Base-by-base conservation (phyloP, 805 yeast species). In the Candida taoyuanica region DNA sequence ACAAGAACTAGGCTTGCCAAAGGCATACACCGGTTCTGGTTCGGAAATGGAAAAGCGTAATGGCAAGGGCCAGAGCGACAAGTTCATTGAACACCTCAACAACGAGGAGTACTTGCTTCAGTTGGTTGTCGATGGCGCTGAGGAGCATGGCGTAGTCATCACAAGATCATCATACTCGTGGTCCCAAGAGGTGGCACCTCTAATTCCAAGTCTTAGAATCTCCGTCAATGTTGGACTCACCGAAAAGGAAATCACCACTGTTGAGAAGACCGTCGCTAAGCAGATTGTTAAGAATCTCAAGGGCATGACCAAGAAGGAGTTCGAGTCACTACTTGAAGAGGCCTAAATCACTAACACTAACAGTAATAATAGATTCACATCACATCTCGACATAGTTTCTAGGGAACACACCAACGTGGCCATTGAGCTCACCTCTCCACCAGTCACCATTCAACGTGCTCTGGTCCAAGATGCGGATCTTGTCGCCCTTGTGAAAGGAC, bases 141-240 rank as follows among this genome's bases (percentile, higher is more conserved):
- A 84, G 38, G 53, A 56, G 9, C 59, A 70, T 14, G 73, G 76
- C 13, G 67, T 85, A 14, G 69, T 87, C 44, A 69, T 89, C 33
- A 70, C 78, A 28, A 76, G 95, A 52, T 67, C 78, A 19, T 77
- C 76, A 40, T 68, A 69, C 41, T 71, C 87, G 11, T 65, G 81
- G 38, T 79, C 75, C 48, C 94, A 81, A 55, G 97, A 88, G 56
- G 64, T 78, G 36, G 67, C 84, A 43, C 87, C 93, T 8, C 61
- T 79, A 30, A 70, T 74, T 34, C 86, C 86, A 31, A 75, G 78
- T 42, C 60, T 84, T 48, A 67, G 74, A 39, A 52, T 83, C 17
- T 64, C 67, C 45, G 54, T 76, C 28, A 74, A 73, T 40, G 65
- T 71, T 8, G 71, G 67, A 4, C 62, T 78, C 50, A 56, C 66